Evolutionary conservation across 768 basidiomycete species (phyloP).

Genomic region (Dioszegia hungarica): DNA sequence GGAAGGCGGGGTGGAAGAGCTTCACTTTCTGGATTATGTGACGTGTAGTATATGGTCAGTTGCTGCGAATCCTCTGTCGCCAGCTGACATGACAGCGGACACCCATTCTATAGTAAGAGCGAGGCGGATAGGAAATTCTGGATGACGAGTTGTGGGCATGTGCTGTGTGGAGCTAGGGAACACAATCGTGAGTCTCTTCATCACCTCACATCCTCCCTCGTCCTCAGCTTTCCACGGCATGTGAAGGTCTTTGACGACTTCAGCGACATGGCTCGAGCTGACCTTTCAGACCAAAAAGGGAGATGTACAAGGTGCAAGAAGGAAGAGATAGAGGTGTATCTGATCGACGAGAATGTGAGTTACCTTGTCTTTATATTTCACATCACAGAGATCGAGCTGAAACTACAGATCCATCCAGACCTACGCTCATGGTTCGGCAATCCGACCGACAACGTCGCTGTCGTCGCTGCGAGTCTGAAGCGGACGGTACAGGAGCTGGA

Average conservation of each 20-base stretch:
- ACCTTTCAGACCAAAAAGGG: slow-evolving; percentile 4
- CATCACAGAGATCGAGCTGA: neutral
- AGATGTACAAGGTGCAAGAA: slow-evolving; percentile 13
- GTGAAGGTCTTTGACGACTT: too few species aligned
- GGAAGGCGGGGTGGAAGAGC: neutral
- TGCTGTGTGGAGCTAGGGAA: slow-evolving; percentile 7
- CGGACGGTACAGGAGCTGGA: slow-evolving; percentile 5
- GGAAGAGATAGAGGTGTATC: slow-evolving; percentile 2
- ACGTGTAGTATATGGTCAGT: slow-evolving; percentile 24
- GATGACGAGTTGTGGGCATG: slow-evolving; percentile 23
- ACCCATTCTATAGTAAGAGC: slow-evolving; percentile 6
- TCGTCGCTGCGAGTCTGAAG: neutral
- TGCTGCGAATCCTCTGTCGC: neutral
- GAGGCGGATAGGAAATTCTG: slow-evolving; percentile 14
- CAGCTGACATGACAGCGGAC: slow-evolving; percentile 7
- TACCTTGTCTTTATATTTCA: neutral
- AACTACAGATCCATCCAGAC: neutral
- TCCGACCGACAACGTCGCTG: neutral
- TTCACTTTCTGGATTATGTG: slow-evolving; percentile 21
- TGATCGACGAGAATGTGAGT: slow-evolving; percentile 8
- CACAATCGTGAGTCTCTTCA: slow-evolving; percentile 14
- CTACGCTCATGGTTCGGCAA: neutral
- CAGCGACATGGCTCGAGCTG: neutral
- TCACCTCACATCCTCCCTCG: neutral
- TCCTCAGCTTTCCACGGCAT: neutral